These are phyloP conservation scores for Asterophora lycoperdoides DNA, from an alignment of 768 basidiomycete genomes.

Conservation along the genomic window DNA sequence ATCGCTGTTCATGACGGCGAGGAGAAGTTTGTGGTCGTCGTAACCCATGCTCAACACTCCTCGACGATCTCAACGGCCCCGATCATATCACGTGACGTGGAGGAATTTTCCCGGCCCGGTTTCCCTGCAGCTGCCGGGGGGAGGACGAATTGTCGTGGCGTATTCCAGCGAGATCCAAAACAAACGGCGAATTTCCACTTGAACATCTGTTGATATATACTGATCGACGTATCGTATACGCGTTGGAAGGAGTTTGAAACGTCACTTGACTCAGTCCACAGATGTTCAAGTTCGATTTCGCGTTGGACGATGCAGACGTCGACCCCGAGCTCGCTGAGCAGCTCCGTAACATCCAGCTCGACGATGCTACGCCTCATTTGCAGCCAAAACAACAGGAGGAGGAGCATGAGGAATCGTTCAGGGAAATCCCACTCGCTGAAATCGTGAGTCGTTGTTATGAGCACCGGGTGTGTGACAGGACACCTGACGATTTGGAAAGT, in stretches of 20 bases:
- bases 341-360: constrained; percentile 3
- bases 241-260: too few relatives aligned
- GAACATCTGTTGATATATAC: too few relatives aligned
- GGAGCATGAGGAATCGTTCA: constrained; percentile 20
- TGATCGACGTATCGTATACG: too few relatives aligned
- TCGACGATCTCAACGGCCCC: too few relatives aligned
- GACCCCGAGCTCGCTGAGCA: constrained; percentile 15
- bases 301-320: constrained; percentile 42
- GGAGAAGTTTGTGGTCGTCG: neutral
- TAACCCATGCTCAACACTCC: too few relatives aligned
- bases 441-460: constrained; percentile 15
- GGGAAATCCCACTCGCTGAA: constrained; percentile 29
- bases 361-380: neutral
- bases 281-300: constrained; percentile 62
- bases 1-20: constrained; percentile 20
- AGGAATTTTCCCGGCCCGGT: too few relatives aligned
- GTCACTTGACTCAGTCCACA: too few relatives aligned
- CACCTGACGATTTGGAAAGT: constrained; percentile 16
- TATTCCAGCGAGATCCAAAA: too few relatives aligned
- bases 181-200: too few relatives aligned
- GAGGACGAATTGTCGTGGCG: too few relatives aligned
- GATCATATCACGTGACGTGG: too few relatives aligned
- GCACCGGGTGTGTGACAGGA: neutral
- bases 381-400: neutral
- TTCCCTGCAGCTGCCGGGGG: too few relatives aligned